Percentiles rank a stretch among this genome's conserved stretches.
Evolutionary conservation across 129 eudicot species (phyloP).

Genomic region (Heracleum sosnowskyi): DNA sequence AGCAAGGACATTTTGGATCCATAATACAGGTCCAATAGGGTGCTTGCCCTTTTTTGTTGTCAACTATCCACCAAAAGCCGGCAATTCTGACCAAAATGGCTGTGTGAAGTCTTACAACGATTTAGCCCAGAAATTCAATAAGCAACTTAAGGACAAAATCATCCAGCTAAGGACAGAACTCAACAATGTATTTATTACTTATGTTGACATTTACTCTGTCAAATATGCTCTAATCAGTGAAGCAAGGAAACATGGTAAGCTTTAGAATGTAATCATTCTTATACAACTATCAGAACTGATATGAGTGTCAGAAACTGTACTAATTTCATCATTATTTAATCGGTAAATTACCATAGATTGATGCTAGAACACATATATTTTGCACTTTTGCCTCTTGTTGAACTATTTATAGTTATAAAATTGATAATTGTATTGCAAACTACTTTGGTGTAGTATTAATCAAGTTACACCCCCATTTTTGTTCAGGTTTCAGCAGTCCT

Average conservation of each 20-base stretch:
- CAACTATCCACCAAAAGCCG: constrained; percentile 33
- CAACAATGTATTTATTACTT: constrained; percentile 27
- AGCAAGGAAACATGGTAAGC: constrained; percentile 39
- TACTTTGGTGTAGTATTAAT: background rate
- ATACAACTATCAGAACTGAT: background rate
- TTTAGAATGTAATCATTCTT: background rate
- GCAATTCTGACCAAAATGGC: constrained; percentile 41
- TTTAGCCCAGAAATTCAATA: constrained; percentile 47
- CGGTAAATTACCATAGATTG: background rate
- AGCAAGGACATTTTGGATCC: constrained; percentile 59
- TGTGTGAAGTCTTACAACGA: constrained; percentile 51
- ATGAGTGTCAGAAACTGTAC: background rate
- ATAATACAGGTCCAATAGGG: constrained; percentile 61
- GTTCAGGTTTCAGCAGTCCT: constrained; percentile 41
- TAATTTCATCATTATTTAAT: background rate
- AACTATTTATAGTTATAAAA: background rate
- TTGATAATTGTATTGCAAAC: background rate
- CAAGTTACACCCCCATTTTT: background rate
- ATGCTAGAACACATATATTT: background rate
- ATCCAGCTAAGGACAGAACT: constrained; percentile 33
- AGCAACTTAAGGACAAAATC: constrained; percentile 42
- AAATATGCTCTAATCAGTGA: constrained; percentile 44
- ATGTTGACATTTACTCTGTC: constrained; percentile 47
- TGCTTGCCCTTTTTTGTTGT: constrained; percentile 36
- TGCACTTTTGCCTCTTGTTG: background rate